Evolutionary conservation across 2,329 filamentous ascomycete species (phyloP).

Genomic region (Chrysoporthe deuterocubensis): DNA sequence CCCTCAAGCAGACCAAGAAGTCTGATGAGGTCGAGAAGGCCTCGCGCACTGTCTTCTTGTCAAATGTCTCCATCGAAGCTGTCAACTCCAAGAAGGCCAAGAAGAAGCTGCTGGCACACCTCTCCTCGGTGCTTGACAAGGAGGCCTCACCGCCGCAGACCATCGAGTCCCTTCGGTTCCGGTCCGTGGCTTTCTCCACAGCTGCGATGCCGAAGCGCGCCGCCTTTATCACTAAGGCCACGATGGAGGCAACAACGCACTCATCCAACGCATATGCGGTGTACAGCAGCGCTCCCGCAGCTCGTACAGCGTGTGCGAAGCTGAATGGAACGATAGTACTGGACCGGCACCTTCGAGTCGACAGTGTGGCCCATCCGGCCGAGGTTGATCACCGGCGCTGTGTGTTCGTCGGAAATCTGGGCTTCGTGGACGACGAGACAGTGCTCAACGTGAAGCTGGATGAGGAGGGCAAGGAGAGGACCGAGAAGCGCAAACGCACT

Average conservation of each 20-base stretch:
- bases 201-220: slow-evolving; percentile 85
- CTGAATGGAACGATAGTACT: slow-evolving; percentile 87
- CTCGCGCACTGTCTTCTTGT: slow-evolving; percentile 86
- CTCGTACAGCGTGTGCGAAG: slow-evolving; percentile 72
- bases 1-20: slow-evolving; percentile 56
- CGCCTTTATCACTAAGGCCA: slow-evolving; percentile 86
- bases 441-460: slow-evolving; percentile 67
- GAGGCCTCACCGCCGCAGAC: slow-evolving; percentile 64
- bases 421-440: slow-evolving; percentile 92
- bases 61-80: slow-evolving; percentile 83
- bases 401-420: slow-evolving; percentile 94
- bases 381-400: slow-evolving; percentile 84
- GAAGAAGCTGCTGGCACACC: slow-evolving; percentile 76
- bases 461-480: slow-evolving; percentile 68
- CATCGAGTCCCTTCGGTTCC: slow-evolving; percentile 90
- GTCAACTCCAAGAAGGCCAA: slow-evolving; percentile 82
- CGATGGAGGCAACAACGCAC: slow-evolving; percentile 90
- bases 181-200: slow-evolving; percentile 84
- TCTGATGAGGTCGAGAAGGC: slow-evolving; percentile 78
- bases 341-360: slow-evolving; percentile 86
- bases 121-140: slow-evolving; percentile 72
- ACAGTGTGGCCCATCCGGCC: slow-evolving; percentile 86
- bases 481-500: slow-evolving; percentile 64
- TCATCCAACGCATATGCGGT: slow-evolving; percentile 95
- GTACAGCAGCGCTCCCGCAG: slow-evolving; percentile 75